phyloP scores from a whole-genome alignment of 2,329 filamentous ascomycete genomes.

The Podosphaera aphanis region DNA sequence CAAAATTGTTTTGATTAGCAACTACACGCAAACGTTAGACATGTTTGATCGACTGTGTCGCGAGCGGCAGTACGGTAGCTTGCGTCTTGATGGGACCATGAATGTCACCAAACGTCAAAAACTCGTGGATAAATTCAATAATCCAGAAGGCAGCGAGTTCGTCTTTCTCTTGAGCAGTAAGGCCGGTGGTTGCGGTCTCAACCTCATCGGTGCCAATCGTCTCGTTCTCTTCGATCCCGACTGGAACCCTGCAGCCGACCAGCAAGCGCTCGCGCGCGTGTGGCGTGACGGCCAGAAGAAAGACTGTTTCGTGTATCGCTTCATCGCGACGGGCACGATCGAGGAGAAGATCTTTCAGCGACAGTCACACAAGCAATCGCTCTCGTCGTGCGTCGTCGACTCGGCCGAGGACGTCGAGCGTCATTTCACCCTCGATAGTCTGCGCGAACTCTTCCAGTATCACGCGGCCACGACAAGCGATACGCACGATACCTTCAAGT shows the following conservation, averaged over 20 bases:
- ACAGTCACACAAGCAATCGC: slow-evolving; percentile 89
- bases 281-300: slow-evolving; percentile 99
- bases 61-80: slow-evolving; percentile 55
- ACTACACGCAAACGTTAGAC: slow-evolving; percentile 91
- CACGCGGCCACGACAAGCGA: slow-evolving; percentile 65
- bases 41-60: slow-evolving; percentile 83
- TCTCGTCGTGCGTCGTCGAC: slow-evolving; percentile 91
- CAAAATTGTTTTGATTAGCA: slow-evolving; percentile 97
- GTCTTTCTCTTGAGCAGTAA: slow-evolving; percentile 93
- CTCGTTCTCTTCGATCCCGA: slow-evolving; percentile 90
- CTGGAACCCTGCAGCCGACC: slow-evolving; percentile 95
- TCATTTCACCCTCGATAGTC: slow-evolving; percentile 77
- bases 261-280: slow-evolving; percentile 87
- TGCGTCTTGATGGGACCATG: slow-evolving; percentile 92
- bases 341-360: slow-evolving; percentile 99
- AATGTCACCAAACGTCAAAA: slow-evolving; percentile 93
- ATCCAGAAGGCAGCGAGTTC: slow-evolving; percentile 73
- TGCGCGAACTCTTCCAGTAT: slow-evolving; percentile 89
- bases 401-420: slow-evolving; percentile 91
- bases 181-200: slow-evolving; percentile 87
- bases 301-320: slow-evolving; percentile 98
- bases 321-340: slow-evolving; percentile 92
- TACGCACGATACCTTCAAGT: slow-evolving; percentile 97
- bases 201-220: slow-evolving; percentile 81
- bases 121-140: slow-evolving; percentile 91